A percentile compares a stretch with the other conserved stretches of the same genome.
These are phyloP conservation scores for Boletus rufocinnamomeus DNA, from an alignment of 768 basidiomycete genomes.

Conservation along the genomic window DNA sequence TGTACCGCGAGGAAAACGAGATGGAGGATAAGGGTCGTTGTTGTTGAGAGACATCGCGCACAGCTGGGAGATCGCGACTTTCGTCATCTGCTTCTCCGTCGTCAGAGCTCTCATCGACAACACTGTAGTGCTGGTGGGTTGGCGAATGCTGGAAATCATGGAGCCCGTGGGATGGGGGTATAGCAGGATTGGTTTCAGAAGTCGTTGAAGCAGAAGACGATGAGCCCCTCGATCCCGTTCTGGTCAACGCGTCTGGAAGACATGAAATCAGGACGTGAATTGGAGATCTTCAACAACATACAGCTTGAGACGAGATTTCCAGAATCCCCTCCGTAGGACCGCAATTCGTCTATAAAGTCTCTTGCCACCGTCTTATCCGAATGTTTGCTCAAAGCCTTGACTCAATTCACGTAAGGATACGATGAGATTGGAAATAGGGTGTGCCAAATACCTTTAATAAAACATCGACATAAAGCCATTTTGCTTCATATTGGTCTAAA, in stretches of 20 bases:
- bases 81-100: conserved; percentile 52
- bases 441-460: conserved; percentile 64
- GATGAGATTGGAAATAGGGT: neutral
- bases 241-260: conserved; percentile 36
- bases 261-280: conserved; percentile 1
- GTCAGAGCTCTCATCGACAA: conserved; percentile 42
- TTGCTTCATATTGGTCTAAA: conserved; percentile 75
- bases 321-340: conserved; percentile 72
- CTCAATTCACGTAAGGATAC: conserved; percentile 1
- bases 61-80: conserved; percentile 43
- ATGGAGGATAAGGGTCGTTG: conserved; percentile 69
- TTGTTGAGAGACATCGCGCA: conserved; percentile 41
- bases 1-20: conserved; percentile 70
- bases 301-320: conserved; percentile 66
- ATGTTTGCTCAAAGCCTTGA: conserved; percentile 75
- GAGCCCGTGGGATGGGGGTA: conserved; percentile 20
- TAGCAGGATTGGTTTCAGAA: conserved; percentile 42
- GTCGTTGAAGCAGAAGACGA: conserved; percentile 65
- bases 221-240: conserved; percentile 52
- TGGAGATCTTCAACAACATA: conserved; percentile 33
- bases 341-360: conserved; percentile 75
- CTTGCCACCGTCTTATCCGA: conserved; percentile 79
- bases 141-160: conserved; percentile 17
- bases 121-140: conserved; percentile 16
- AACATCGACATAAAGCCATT: conserved; percentile 87